Evolutionary conservation across 2,329 filamentous ascomycete species (phyloP).

Genomic region (Ramularia endophylla): DNA sequence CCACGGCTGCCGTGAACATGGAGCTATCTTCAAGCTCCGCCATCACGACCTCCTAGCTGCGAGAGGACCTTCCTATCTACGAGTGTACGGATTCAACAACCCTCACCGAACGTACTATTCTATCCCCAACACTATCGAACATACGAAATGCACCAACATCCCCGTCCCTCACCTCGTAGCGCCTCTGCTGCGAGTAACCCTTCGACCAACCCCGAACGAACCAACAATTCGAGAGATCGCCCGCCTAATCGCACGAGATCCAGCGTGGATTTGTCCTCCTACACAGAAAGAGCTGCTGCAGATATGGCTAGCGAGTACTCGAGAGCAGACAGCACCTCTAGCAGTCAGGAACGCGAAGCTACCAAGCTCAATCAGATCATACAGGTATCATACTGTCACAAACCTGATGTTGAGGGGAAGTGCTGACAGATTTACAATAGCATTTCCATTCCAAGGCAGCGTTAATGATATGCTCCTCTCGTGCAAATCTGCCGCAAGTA

Average conservation of each 20-base stretch:
- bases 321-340: constrained; percentile 35
- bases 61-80: constrained; percentile 3
- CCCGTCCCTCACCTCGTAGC: constrained; percentile 65
- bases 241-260: constrained; percentile 46
- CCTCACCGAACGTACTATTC: not conserved
- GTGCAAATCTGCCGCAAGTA: constrained; percentile 61
- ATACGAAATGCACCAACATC: constrained; percentile 77
- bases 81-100: not conserved
- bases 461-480: constrained; percentile 73
- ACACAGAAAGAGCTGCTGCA: constrained; percentile 45
- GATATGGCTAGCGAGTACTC: constrained; percentile 28
- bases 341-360: constrained; percentile 58
- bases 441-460: constrained; percentile 90
- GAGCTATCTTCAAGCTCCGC: constrained; percentile 15
- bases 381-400: constrained; percentile 54
- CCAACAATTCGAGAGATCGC: constrained; percentile 67
- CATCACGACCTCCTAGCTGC: constrained; percentile 15
- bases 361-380: constrained; percentile 89
- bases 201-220: constrained; percentile 63
- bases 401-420: not conserved
- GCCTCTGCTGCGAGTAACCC: constrained; percentile 68
- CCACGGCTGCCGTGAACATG: constrained; percentile 19
- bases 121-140: not conserved
- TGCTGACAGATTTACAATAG: constrained; percentile 41
- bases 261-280: constrained; percentile 45